phyloP scores from a whole-genome alignment of 805 yeast species.

The Hermanozyma aechmeae region DNA sequence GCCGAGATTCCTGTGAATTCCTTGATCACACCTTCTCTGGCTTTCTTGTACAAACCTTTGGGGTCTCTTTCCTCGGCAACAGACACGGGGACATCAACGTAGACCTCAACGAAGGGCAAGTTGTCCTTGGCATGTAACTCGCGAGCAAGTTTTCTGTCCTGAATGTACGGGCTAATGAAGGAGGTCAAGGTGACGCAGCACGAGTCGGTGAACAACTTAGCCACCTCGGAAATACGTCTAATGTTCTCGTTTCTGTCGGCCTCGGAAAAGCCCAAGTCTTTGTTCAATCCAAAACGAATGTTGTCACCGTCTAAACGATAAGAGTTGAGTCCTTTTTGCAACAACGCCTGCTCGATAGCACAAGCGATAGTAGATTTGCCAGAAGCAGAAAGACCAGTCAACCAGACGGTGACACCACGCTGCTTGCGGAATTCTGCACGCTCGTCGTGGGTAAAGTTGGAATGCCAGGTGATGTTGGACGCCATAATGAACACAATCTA shows the following conservation, averaged over 20 bases:
- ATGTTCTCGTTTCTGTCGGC: conserved; percentile 90
- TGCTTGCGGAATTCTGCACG: conserved; percentile 66
- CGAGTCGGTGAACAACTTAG: conserved; percentile 91
- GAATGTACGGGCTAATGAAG: conserved; percentile 84
- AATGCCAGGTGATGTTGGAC: conserved; percentile 95
- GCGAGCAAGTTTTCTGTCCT: conserved; percentile 80
- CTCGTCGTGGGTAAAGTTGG: conserved; percentile 76
- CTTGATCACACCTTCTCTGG: conserved; percentile 87
- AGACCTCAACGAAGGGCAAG: conserved; percentile 84
- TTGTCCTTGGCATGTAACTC: conserved; percentile 67
- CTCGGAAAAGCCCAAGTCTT: conserved; percentile 89
- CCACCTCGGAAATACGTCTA: conserved; percentile 89
- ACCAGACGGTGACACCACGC: conserved; percentile 86
- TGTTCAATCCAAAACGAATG: conserved; percentile 88
- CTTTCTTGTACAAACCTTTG: conserved; percentile 93
- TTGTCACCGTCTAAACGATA: conserved; percentile 94
- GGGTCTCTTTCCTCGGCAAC: conserved; percentile 97
- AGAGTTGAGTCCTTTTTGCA: conserved; percentile 60
- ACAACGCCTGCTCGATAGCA: conserved; percentile 77
- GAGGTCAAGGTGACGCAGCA: conserved; percentile 82
- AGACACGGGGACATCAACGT: conserved; percentile 85
- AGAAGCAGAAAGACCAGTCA: conserved; percentile 91
- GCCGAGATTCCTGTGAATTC: conserved; percentile 95
- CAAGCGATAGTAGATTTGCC: conserved; percentile 95
- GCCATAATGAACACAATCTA: too few relatives aligned